Base-by-base conservation (phyloP, 1,284 basidiomycete genomes). In the Trichosporon asahii region DNA sequence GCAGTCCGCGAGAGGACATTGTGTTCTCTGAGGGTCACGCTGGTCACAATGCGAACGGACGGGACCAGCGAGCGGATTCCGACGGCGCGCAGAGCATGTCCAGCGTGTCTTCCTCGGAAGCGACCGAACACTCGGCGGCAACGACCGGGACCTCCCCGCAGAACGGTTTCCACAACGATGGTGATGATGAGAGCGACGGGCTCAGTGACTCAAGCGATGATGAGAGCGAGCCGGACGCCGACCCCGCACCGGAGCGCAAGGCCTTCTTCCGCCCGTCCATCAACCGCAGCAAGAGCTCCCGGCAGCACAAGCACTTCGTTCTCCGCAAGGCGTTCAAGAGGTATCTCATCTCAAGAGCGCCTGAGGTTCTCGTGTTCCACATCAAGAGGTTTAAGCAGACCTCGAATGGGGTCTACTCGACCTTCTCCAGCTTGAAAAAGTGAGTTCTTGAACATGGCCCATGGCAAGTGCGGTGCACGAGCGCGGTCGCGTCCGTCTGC, bases 341-440 rank as follows among this genome's bases (percentile, higher is more conserved):
- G 8, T 98, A 96, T 82, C 89, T 98, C 71, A 92, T 98, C 77
- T 88, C 91, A 4, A 88, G 87, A 0, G 90, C 93, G 0, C 95
- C 95, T 0, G 93, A 93, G 0, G 88, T 97, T 33, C 88, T 98
- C 70, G 92, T 96, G 67, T 88, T 98, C 72, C 95, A 98, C 76
- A 87, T 97, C 66, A 98, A 97, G 85, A 88, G 95, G 37, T 98
- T 98, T 85, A 93, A 95, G 82, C 92, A 94, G 81, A 84, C 85
- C 9, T 70, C 73, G 14, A 69, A 70, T 1, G 73, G 70, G 63
- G 40, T 79, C n/a, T 83, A 81, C 65, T 66, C 72, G 8, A 79
- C 74, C 35, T 84, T 83, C 72, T 77, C 77, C 49, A 77, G 75
- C 71, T 73, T 80, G 79, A 84, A 75, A 72, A 84, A 84, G 79